Conservation (phyloP, 2,329 filamentous ascomycete genomes). For the Penicillium sp. region DNA sequence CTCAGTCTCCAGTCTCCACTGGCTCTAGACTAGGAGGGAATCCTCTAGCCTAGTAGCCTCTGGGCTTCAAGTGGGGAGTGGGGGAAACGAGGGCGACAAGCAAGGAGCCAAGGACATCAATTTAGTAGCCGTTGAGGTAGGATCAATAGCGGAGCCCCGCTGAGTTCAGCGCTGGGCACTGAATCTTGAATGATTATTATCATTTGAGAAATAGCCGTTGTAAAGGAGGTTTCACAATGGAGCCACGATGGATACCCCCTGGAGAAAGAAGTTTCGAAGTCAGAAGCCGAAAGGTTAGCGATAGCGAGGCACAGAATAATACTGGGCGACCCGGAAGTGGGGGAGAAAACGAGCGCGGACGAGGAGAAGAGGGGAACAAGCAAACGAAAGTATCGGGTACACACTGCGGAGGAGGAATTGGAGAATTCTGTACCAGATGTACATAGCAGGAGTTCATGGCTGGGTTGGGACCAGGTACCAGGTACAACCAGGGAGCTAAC, state of each 20-base stretch:
- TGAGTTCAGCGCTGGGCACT: not conserved
- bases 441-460: not conserved
- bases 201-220: not conserved
- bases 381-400: not conserved
- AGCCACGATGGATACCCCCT: not conserved
- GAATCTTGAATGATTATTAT: not conserved
- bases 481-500: not conserved
- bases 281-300: not conserved
- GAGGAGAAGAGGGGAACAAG: not conserved
- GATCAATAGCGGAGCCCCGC: not conserved
- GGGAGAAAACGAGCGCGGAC: not conserved
- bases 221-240: not conserved
- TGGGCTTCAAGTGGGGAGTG: conserved; percentile 10
- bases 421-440: too few species aligned
- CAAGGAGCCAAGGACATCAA: not conserved
- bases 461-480: not conserved
- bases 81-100: not conserved
- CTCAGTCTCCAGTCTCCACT: conserved; percentile 1
- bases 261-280: not conserved
- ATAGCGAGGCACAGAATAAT: not conserved
- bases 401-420: not conserved
- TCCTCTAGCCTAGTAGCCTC: conserved; percentile 5
- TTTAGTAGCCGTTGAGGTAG: not conserved
- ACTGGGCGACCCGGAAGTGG: not conserved
- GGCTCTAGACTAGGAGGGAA: conserved; percentile 1